Evolutionary conservation across 2,329 filamentous ascomycete genomes (phyloP).

Genomic region (Beauveria medogensis): DNA sequence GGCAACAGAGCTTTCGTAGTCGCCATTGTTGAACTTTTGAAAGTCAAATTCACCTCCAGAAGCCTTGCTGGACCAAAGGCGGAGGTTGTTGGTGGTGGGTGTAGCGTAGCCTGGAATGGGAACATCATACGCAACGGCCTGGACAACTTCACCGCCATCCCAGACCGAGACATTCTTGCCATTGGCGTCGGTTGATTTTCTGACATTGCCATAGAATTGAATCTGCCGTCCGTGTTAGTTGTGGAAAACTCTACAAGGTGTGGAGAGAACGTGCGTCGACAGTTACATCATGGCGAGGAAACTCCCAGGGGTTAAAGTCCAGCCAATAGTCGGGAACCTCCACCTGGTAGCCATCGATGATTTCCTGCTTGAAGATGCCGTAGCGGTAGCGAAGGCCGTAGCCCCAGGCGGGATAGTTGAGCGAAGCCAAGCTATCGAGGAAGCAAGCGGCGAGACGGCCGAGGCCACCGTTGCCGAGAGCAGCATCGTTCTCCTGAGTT

Average conservation of each 20-base stretch:
- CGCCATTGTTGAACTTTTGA: conserved; percentile 97
- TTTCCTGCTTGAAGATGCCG: conserved; percentile 99
- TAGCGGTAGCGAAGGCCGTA: conserved; percentile 95
- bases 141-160: conserved; percentile 90
- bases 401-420: conserved; percentile 96
- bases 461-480: conserved; percentile 90
- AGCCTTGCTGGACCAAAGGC: conserved; percentile 95
- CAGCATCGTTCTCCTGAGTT: conserved; percentile 89
- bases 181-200: conserved; percentile 63
- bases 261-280: conserved; percentile 52
- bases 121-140: conserved; percentile 89
- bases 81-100: conserved; percentile 87
- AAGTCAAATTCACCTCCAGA: conserved; percentile 98
- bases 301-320: conserved; percentile 99
- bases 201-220: conserved; percentile 87
- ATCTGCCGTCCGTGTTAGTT: conserved; percentile 42
- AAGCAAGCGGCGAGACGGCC: conserved; percentile 94
- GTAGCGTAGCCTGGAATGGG: conserved; percentile 87
- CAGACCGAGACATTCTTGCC: conserved; percentile 71
- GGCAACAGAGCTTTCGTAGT: conserved; percentile 96
- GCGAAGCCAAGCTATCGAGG: conserved; percentile 86
- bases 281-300: conserved; percentile 87
- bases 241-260: not conserved
- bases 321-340: conserved; percentile 99
- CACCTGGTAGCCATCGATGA: conserved; percentile 94